A percentile compares a stretch with the other conserved stretches of the same genome.
Evolutionary conservation across 495 filamentous ascomycete genomes (phyloP).

Genomic region (Hypoxylon subgilvum): DNA sequence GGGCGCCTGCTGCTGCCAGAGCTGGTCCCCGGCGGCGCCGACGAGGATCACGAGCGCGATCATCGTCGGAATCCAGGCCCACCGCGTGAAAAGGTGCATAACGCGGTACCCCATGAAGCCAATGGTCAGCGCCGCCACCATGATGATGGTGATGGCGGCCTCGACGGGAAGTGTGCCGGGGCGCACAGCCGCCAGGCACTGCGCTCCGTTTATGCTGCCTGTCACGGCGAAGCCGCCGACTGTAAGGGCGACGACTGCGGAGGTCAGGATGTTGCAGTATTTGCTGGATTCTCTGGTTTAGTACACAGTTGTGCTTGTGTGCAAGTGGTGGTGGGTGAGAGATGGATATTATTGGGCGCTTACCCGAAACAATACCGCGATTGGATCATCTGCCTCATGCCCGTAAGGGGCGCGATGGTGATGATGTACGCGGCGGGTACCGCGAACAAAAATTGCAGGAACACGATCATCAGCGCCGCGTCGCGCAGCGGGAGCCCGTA

Average conservation of each 20-base stretch:
- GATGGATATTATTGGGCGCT: neutral
- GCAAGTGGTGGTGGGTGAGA: neutral
- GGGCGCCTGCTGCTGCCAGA: slow-evolving; percentile 42
- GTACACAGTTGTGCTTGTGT: neutral
- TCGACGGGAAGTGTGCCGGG: slow-evolving; percentile 54
- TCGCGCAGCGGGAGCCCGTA: slow-evolving; percentile 61
- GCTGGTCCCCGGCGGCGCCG: slow-evolving; percentile 54
- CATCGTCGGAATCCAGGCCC: slow-evolving; percentile 62
- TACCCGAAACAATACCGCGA: slow-evolving; percentile 63
- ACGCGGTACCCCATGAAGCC: slow-evolving; percentile 60
- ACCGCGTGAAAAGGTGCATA: slow-evolving; percentile 61
- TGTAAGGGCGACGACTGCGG: slow-evolving; percentile 48
- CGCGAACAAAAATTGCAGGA: slow-evolving; percentile 59
- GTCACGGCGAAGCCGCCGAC: slow-evolving; percentile 53
- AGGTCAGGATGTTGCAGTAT: slow-evolving; percentile 22
- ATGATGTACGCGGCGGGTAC: slow-evolving; percentile 61
- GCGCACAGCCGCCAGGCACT: slow-evolving; percentile 53
- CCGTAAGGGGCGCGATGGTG: slow-evolving; percentile 57
- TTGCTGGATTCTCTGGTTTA: slow-evolving; percentile 7
- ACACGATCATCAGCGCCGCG: slow-evolving; percentile 61
- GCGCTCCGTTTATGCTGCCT: slow-evolving; percentile 50
- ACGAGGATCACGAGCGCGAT: slow-evolving; percentile 57
- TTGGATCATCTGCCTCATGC: slow-evolving; percentile 62
- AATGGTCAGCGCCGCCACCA: slow-evolving; percentile 53
- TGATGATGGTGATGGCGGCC: slow-evolving; percentile 59